These are phyloP conservation scores for Beauveria australis DNA, from an alignment of 2,329 filamentous ascomycete genomes.

Conservation along the genomic window DNA sequence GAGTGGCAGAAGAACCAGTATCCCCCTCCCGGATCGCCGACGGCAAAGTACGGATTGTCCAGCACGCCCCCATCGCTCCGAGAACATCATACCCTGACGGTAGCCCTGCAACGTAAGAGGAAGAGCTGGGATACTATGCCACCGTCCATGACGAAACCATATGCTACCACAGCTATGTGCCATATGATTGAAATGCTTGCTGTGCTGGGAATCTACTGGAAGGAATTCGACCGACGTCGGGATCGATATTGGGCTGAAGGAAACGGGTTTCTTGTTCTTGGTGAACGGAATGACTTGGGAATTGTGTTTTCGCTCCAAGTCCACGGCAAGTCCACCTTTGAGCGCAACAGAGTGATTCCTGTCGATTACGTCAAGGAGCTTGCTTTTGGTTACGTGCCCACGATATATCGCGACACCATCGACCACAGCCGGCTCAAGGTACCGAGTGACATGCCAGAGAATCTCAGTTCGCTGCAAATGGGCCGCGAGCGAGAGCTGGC, in stretches of 20 bases:
- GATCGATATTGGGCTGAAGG: slow-evolving; percentile 48
- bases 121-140: slow-evolving; percentile 48
- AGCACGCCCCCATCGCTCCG: slow-evolving; percentile 18
- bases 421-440: slow-evolving; percentile 32
- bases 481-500: slow-evolving; percentile 41
- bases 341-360: slow-evolving; percentile 43
- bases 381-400: slow-evolving; percentile 47
- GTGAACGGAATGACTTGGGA: slow-evolving; percentile 40
- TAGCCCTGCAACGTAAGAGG: slow-evolving; percentile 38
- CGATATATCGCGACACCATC: slow-evolving; percentile 37
- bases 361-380: slow-evolving; percentile 45
- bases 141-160: slow-evolving; percentile 36
- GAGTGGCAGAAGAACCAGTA: slow-evolving; percentile 35
- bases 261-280: slow-evolving; percentile 44
- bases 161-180: slow-evolving; percentile 47
- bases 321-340: slow-evolving; percentile 39
- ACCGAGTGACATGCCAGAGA: slow-evolving; percentile 32
- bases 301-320: slow-evolving; percentile 47
- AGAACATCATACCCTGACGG: slow-evolving; percentile 32
- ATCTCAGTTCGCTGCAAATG: slow-evolving; percentile 37
- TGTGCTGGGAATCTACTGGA: slow-evolving; percentile 50
- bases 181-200: slow-evolving; percentile 47
- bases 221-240: slow-evolving; percentile 43
- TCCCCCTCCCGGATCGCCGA: slow-evolving; percentile 16
- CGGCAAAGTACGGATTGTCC: slow-evolving; percentile 16